Evolutionary conservation across 805 yeast genomes (phyloP).

Genomic region (Blastobotrys chiropterorum): DNA sequence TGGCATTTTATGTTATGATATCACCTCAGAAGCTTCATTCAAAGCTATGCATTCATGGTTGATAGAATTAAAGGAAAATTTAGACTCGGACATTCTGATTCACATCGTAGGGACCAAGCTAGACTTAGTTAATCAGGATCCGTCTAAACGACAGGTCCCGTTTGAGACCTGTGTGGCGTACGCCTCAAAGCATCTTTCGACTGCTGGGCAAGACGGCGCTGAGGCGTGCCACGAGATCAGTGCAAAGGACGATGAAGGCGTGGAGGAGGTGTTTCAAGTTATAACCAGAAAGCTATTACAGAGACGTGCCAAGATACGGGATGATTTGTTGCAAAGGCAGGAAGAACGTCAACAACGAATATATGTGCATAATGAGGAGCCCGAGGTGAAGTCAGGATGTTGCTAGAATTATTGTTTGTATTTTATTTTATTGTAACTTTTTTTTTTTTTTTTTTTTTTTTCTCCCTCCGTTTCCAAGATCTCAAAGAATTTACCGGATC

Average conservation of each 20-base stretch:
- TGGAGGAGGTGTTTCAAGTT: conserved; percentile 29
- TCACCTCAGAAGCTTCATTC: conserved; percentile 30
- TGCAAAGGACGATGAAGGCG: conserved; percentile 33
- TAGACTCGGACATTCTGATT: conserved; percentile 26
- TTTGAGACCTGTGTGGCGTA: conserved; percentile 30
- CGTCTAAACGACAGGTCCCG: conserved; percentile 30
- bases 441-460: too few species aligned
- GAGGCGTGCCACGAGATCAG: conserved; percentile 31
- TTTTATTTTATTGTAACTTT: too few species aligned
- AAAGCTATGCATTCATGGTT: conserved; percentile 33
- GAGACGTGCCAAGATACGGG: conserved; percentile 15
- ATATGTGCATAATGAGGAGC: conserved; percentile 26
- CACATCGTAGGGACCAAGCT: conserved; percentile 33
- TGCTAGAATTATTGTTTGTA: conserved; percentile 12
- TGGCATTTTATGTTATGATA: conserved; percentile 32
- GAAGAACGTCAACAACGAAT: conserved; percentile 18
- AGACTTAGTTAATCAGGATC: conserved; percentile 30
- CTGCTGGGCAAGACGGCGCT: conserved; percentile 20
- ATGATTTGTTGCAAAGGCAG: conserved; percentile 15
- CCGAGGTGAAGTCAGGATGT: conserved; percentile 20
- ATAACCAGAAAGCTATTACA: conserved; percentile 28
- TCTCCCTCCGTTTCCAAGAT: too few species aligned
- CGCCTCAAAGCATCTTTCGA: conserved; percentile 23
- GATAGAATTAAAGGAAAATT: conserved; percentile 27
- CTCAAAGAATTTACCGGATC: too few species aligned